phyloP scores from a whole-genome alignment of 2,329 filamentous ascomycete genomes.

The Metarhizium rileyi region DNA sequence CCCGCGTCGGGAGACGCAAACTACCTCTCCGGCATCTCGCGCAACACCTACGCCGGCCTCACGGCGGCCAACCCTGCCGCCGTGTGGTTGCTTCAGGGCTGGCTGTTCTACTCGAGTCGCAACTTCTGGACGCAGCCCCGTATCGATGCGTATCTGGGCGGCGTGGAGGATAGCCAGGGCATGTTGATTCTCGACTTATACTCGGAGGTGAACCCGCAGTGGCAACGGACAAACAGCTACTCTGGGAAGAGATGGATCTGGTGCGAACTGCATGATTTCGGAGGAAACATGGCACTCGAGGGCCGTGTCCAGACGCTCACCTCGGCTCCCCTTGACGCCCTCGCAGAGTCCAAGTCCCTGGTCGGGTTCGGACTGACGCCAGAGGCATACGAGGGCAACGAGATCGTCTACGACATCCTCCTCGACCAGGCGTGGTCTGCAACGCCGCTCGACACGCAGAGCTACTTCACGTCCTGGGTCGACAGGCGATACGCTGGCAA shows the following conservation, averaged over 20 bases:
- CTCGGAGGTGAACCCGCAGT: constrained; percentile 38
- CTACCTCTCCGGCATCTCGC: constrained; percentile 24
- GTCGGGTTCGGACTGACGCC: constrained; percentile 38
- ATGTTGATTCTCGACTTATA: constrained; percentile 43
- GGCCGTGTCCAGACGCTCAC: constrained; percentile 41
- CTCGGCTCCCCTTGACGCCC: constrained; percentile 33
- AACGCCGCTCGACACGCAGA: constrained; percentile 30
- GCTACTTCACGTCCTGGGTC: constrained; percentile 38
- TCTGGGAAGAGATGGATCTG: constrained; percentile 44
- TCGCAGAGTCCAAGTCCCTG: constrained; percentile 29
- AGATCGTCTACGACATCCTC: constrained; percentile 40
- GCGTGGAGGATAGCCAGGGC: constrained; percentile 30
- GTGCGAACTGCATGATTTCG: constrained; percentile 42
- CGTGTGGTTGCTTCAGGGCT: constrained; percentile 43
- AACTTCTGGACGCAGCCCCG: constrained; percentile 34
- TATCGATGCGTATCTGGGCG: constrained; percentile 38
- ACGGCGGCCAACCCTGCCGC: constrained; percentile 37
- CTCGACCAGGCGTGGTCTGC: constrained; percentile 40
- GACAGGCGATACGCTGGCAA: constrained; percentile 27
- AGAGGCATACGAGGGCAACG: constrained; percentile 42
- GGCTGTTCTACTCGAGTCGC: constrained; percentile 35
- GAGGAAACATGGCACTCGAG: constrained; percentile 38
- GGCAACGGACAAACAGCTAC: constrained; percentile 39
- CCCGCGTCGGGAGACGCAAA: constrained; percentile 33
- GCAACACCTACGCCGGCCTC: constrained; percentile 34